A percentile compares a stretch with the other conserved stretches of the same genome.
These are phyloP conservation scores for Suillus placidus DNA, from an alignment of 768 basidiomycete genomes.

Conservation along the genomic window DNA sequence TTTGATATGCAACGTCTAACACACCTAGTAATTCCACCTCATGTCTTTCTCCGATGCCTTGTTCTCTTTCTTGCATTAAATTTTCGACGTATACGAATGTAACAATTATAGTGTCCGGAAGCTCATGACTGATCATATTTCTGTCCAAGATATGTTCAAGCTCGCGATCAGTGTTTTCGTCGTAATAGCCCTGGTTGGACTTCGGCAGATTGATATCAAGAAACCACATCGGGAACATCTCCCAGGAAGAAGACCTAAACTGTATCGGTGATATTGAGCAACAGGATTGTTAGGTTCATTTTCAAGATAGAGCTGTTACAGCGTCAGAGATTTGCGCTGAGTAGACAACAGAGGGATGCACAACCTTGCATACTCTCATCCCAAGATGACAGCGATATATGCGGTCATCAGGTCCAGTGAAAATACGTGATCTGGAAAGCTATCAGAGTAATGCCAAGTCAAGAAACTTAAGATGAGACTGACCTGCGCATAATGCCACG, in stretches of 20 bases:
- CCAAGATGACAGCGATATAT: too few relatives aligned
- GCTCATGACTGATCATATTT: background rate
- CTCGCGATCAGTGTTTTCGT: slow-evolving; percentile 5
- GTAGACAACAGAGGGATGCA: too few relatives aligned
- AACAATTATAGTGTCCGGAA: slow-evolving; percentile 11
- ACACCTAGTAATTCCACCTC: slow-evolving; percentile 3
- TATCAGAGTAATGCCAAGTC: too few relatives aligned
- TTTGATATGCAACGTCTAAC: background rate
- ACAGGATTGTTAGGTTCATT: too few relatives aligned
- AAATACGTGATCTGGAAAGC: too few relatives aligned
- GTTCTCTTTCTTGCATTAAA: slow-evolving; percentile 10
- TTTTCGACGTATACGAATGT: slow-evolving; percentile 14
- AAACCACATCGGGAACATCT: slow-evolving; percentile 3
- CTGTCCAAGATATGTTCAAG: slow-evolving; percentile 3
- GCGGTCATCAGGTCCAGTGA: too few relatives aligned
- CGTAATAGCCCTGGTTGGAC: background rate
- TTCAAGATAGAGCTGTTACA: too few relatives aligned
- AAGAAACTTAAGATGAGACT: too few relatives aligned
- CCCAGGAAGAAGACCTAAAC: slow-evolving; percentile 2
- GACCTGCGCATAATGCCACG: too few relatives aligned
- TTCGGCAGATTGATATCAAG: slow-evolving; percentile 7
- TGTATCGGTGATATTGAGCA: slow-evolving; percentile 10
- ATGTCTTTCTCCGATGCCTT: slow-evolving; percentile 6
- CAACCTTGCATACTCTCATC: too few relatives aligned
- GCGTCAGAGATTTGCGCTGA: too few relatives aligned